A percentile compares a stretch with the other conserved stretches of the same genome.
phyloP scores from a whole-genome alignment of 2,329 filamentous ascomycete genomes.

The Fusarium annulatum region DNA sequence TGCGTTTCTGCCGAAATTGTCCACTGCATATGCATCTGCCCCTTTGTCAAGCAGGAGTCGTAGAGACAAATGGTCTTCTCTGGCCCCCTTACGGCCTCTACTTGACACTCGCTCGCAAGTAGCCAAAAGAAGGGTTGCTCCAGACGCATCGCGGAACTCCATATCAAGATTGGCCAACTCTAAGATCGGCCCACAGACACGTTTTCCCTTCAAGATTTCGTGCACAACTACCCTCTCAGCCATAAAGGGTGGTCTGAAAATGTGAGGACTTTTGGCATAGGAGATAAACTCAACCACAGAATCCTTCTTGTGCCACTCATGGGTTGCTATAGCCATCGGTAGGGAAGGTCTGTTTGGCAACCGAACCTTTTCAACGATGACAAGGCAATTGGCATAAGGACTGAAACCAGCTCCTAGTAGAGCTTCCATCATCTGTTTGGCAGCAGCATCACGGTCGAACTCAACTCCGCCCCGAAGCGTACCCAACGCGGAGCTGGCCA shows the following conservation, averaged over 20 bases:
- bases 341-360: neutral
- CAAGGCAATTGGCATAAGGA: conserved; percentile 4
- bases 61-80: neutral
- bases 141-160: conserved; percentile 15
- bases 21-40: conserved; percentile 17
- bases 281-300: neutral
- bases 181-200: conserved; percentile 16
- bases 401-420: conserved; percentile 15
- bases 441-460: too few species aligned
- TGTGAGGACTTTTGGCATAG: neutral
- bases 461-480: neutral
- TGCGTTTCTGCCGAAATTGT: conserved; percentile 25
- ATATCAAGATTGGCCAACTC: conserved; percentile 18
- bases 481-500: neutral
- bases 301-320: neutral
- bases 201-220: conserved; percentile 6
- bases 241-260: neutral
- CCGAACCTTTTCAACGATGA: neutral
- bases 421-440: neutral
- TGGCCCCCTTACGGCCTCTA: rapidly evolving
- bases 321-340: neutral
- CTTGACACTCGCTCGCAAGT: conserved; percentile 3
- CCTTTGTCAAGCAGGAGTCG: conserved; percentile 19
- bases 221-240: conserved; percentile 17
- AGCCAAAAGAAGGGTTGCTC: conserved; percentile 26